Base-by-base conservation (phyloP, 306 rosid genomes). In the Quercus dentata region DNA sequence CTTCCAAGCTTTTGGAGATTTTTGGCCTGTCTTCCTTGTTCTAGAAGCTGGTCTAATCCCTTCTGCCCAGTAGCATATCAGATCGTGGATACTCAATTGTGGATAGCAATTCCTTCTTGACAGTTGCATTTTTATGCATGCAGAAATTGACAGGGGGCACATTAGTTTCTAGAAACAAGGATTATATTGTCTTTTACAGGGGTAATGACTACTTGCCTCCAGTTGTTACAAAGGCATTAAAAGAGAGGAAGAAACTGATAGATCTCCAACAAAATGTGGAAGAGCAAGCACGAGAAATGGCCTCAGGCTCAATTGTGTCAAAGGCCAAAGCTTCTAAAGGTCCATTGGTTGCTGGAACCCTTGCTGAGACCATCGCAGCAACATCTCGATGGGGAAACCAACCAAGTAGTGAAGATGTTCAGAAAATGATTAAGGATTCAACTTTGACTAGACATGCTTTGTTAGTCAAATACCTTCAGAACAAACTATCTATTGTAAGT, bases 121-220 rank as follows among this genome's bases (percentile, higher is more conserved):
- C 57, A 61, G 71, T 79, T 82, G 55, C 78, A 31, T 85, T 79
- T 33, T 86, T 74, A 61, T 83, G 83, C 69, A 67, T 88, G 84
- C 91, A 94, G 98, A 87, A 80, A 78, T 85, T 94, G 86, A 92
- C 97, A 46, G 97, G 98, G 64, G 98, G 97, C 64, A 92, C 92
- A 65, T 81, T 94, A 68, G 86, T 94, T 67, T 94, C 98, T 28
- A 91, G 98, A 87, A 94, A 94, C 96, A 94, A 92, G 89, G 97
- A 94, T 56, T 94, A 76, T 76, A 89, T 94, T 28, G 91, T 94
- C 80, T 82, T 94, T 81, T 91, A 91, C 81, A 82, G 98, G 83
- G 98, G 98, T 76, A 92, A 92, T 80, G 97, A 92, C 85, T 91
- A 86, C 92, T 78, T 94, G 87, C 98, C 97, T 78, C 88, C 94